Conservation (phyloP, 2,329 filamentous ascomycete genomes). For the Sphaerostilbella broomeana region DNA sequence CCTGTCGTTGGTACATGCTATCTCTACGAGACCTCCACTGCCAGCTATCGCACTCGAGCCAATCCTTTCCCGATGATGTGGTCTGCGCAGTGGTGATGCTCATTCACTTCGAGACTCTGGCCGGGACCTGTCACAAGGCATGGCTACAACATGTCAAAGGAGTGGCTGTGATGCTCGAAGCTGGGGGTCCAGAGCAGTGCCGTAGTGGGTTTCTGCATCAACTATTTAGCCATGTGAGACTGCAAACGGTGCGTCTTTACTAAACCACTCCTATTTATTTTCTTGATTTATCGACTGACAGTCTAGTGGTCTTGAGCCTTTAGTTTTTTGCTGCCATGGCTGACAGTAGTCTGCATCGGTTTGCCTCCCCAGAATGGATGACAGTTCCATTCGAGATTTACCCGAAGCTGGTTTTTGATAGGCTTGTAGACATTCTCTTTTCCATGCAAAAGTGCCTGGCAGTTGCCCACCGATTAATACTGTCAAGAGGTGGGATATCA, state of each 20-base stretch:
- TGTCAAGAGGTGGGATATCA: background rate
- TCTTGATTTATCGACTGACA: too few species aligned
- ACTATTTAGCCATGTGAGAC: conserved; percentile 14
- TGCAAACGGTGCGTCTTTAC: conserved; percentile 11
- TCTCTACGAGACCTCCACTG: conserved; percentile 6
- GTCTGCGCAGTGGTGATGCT: conserved; percentile 16
- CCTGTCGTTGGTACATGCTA: conserved; percentile 13
- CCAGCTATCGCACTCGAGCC: background rate
- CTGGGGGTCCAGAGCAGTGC: conserved; percentile 9
- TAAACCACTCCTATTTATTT: too few species aligned
- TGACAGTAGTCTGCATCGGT: conserved; percentile 18
- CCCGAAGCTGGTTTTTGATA: conserved; percentile 39
- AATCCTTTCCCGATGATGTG: conserved; percentile 1
- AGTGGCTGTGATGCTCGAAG: conserved; percentile 11
- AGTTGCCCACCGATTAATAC: conserved; percentile 6
- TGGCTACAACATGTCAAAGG: conserved; percentile 13
- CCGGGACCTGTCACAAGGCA: conserved; percentile 9
- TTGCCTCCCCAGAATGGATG: conserved; percentile 39
- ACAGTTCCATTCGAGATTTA: conserved; percentile 39
- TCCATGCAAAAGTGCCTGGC: conserved; percentile 5
- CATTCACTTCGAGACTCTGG: conserved; percentile 15
- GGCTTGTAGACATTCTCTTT: conserved; percentile 37
- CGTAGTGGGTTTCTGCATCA: conserved; percentile 13
- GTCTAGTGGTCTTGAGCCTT: background rate
- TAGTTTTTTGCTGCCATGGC: conserved; percentile 14